Evolutionary conservation across 2,329 filamentous ascomycete genomes (phyloP).

Genomic region (Fusarium sp.): DNA sequence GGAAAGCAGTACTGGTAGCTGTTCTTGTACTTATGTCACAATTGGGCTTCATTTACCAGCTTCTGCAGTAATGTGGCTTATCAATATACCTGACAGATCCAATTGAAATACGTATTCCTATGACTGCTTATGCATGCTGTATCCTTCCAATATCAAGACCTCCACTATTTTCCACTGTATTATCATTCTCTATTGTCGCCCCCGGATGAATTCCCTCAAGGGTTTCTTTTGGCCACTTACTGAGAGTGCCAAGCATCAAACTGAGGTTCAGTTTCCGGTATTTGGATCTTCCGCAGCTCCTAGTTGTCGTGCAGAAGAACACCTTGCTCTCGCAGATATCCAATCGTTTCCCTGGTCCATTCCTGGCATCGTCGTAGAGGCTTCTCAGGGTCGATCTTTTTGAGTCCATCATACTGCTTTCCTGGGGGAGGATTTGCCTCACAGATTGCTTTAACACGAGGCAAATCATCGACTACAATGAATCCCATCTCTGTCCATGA

Average conservation of each 20-base stretch:
- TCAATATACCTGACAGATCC: fast-evolving
- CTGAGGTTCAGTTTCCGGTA: fast-evolving
- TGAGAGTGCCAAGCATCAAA: neutral
- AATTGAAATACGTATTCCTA: neutral
- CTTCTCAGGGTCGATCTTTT: neutral
- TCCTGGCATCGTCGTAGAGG: neutral
- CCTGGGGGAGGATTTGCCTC: neutral
- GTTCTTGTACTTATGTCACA: fast-evolving
- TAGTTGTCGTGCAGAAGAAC: neutral
- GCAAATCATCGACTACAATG: fast-evolving
- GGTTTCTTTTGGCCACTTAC: too few relatives aligned
- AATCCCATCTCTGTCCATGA: neutral
- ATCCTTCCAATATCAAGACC: neutral
- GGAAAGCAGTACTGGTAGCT: neutral
- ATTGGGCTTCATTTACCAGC: fast-evolving
- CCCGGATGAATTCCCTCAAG: fast-evolving
- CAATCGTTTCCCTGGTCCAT: neutral
- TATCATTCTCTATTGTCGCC: too few relatives aligned
- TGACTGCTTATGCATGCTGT: neutral
- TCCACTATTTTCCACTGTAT: neutral
- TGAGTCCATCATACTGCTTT: neutral
- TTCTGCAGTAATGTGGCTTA: fast-evolving
- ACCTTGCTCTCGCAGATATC: neutral
- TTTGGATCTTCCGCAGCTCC: neutral
- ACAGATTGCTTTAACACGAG: neutral